A percentile compares a stretch with the other conserved stretches of the same genome.
Conservation (phyloP, 805 yeast species). For the Candida silvatica region DNA sequence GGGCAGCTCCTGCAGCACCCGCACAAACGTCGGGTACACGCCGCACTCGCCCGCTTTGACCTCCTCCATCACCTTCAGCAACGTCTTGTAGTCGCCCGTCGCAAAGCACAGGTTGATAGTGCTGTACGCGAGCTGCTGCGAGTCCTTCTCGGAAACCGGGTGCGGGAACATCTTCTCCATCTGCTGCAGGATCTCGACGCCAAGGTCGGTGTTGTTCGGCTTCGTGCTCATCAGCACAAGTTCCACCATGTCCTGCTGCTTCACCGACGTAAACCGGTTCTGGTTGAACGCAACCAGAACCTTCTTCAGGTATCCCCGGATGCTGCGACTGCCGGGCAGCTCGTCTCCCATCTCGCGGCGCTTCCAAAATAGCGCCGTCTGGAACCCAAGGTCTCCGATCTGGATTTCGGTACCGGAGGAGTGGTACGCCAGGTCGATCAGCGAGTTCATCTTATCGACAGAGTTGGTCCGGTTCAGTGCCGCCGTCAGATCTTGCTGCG, state of each 20-base stretch:
- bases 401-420: too few relatives aligned
- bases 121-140: conserved; percentile 8
- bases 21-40: not conserved
- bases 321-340: conserved; percentile 5
- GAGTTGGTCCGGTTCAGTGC: not conserved
- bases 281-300: not conserved
- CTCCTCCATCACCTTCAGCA: conserved; percentile 9
- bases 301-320: conserved; percentile 5
- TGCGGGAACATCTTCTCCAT: conserved; percentile 3
- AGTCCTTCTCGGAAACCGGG: conserved; percentile 10
- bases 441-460: not conserved
- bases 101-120: conserved; percentile 9
- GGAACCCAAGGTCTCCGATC: conserved; percentile 8
- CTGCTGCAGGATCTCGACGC: conserved; percentile 7
- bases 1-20: too few relatives aligned
- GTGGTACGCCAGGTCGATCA: too few relatives aligned
- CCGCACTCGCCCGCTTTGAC: conserved; percentile 7
- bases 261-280: not conserved
- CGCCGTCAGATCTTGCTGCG: conserved; percentile 7
- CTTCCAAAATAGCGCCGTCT: conserved; percentile 15
- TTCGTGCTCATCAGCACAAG: conserved; percentile 5
- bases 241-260: conserved; percentile 1
- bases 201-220: conserved; percentile 7
- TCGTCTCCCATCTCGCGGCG: conserved; percentile 9
- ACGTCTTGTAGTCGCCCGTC: conserved; percentile 8